A percentile compares a stretch with the other conserved stretches of the same genome.
phyloP scores from a whole-genome alignment of 371 early-diverging fungal species.

The Funneliformis caledonium region DNA sequence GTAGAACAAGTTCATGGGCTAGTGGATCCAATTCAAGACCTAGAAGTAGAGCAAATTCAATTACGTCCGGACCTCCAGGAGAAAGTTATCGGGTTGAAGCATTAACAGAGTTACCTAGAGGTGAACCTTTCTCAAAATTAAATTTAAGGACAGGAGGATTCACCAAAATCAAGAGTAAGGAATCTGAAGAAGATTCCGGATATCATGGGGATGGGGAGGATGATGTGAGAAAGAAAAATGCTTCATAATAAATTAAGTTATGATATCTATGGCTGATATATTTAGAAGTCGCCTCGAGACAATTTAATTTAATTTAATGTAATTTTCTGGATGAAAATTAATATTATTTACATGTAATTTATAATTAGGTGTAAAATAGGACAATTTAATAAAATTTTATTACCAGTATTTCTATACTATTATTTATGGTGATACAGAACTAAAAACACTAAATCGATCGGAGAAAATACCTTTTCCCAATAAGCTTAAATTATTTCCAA shows the following conservation, averaged over 20 bases:
- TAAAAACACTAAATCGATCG: background rate
- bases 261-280: background rate
- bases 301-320: no score
- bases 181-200: conserved; percentile 34
- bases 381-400: no score
- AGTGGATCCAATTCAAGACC: conserved; percentile 44
- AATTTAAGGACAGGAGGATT: conserved; percentile 22
- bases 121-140: conserved; percentile 49
- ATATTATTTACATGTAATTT: no score
- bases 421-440: no score
- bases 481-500: background rate
- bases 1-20: conserved; percentile 42
- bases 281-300: background rate
- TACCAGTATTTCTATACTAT: no score
- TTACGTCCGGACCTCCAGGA: conserved; percentile 46
- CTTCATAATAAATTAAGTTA: background rate
- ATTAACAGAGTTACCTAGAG: conserved; percentile 53
- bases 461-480: background rate
- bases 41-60: conserved; percentile 51
- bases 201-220: conserved; percentile 40
- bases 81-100: conserved; percentile 58
- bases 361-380: no score
- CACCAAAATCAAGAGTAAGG: conserved; percentile 1
- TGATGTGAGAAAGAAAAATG: background rate
- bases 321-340: no score